Evolutionary conservation across 495 filamentous ascomycete genomes (phyloP).

Genomic region (Lophium mytilinum): DNA sequence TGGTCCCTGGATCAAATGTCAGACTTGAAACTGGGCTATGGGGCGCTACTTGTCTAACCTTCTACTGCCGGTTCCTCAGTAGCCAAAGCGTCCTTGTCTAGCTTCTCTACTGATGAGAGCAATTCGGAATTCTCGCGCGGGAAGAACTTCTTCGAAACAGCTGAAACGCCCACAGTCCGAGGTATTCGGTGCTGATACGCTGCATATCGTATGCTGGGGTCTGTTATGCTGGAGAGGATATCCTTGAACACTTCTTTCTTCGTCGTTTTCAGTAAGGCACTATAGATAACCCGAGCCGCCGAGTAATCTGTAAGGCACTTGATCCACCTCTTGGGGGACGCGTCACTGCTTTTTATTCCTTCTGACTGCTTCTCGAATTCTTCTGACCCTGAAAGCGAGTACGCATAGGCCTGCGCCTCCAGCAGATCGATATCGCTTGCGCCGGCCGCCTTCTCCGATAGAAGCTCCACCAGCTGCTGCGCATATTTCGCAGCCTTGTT

Average conservation of each 20-base stretch:
- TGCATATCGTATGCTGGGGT: constrained; percentile 88
- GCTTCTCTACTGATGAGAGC: constrained; percentile 55
- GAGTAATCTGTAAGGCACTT: constrained; percentile 67
- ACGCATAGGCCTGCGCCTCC: constrained; percentile 79
- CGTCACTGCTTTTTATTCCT: constrained; percentile 19
- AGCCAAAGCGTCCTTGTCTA: constrained; percentile 63
- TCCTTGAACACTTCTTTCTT: constrained; percentile 76
- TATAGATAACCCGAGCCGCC: constrained; percentile 74
- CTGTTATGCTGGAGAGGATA: constrained; percentile 72
- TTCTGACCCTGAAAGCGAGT: constrained; percentile 62
- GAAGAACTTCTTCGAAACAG: constrained; percentile 70
- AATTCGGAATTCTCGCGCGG: constrained; percentile 53
- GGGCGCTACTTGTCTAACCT: constrained; percentile 35
- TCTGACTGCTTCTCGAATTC: constrained; percentile 67
- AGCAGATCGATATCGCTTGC: constrained; percentile 65
- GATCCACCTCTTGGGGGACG: constrained; percentile 53
- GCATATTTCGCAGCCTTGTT: constrained; percentile 69
- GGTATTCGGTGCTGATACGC: constrained; percentile 78
- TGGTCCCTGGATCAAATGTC: constrained; percentile 18
- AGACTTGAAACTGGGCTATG: not conserved
- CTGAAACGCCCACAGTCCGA: constrained; percentile 68
- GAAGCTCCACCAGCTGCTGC: constrained; percentile 54
- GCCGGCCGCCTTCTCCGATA: constrained; percentile 52
- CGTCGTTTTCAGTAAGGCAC: constrained; percentile 54
- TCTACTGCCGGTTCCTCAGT: constrained; percentile 51